These are phyloP conservation scores for Malus hybrid DNA, from an alignment of 331 rosid genomes.

Conservation along the genomic window DNA sequence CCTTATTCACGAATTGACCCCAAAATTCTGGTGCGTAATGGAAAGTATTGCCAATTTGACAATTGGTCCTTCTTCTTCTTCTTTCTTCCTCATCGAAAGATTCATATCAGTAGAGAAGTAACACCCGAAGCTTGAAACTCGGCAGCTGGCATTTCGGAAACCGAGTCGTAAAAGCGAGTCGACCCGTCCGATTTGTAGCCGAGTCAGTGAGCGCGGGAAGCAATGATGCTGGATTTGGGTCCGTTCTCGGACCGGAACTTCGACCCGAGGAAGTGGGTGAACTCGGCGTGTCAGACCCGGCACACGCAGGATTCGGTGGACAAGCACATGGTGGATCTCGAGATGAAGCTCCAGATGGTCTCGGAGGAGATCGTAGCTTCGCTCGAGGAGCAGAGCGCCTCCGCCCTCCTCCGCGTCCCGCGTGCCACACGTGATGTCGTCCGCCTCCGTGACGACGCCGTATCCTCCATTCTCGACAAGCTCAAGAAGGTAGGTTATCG, in stretches of 20 bases:
- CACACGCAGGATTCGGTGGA: slow-evolving; percentile 81
- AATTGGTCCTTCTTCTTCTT: background rate
- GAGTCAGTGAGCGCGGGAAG: background rate
- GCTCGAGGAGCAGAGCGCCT: slow-evolving; percentile 88
- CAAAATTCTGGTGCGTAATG: background rate
- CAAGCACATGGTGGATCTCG: slow-evolving; percentile 77
- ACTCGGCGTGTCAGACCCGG: slow-evolving; percentile 80
- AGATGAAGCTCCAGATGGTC: slow-evolving; percentile 91
- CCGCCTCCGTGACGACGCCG: slow-evolving; percentile 90
- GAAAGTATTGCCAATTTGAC: background rate
- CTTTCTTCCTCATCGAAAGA: background rate
- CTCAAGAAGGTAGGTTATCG: slow-evolving; percentile 60
- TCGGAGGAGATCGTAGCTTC: slow-evolving; percentile 93
- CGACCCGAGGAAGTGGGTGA: slow-evolving; percentile 94
- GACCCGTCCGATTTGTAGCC: slow-evolving; percentile 2
- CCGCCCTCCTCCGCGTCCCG: slow-evolving; percentile 88
- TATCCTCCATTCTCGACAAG: slow-evolving; percentile 77
- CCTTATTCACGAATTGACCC: background rate
- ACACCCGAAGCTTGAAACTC: background rate
- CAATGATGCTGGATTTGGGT: slow-evolving; percentile 86
- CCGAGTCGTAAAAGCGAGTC: background rate
- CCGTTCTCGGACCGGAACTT: slow-evolving; percentile 76
- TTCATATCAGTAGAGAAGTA: background rate
- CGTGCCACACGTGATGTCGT: slow-evolving; percentile 91
- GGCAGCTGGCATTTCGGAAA: background rate